Base-by-base conservation (phyloP, 176 grass and related monocot genomes). In the Pontederia crassipes region DNA sequence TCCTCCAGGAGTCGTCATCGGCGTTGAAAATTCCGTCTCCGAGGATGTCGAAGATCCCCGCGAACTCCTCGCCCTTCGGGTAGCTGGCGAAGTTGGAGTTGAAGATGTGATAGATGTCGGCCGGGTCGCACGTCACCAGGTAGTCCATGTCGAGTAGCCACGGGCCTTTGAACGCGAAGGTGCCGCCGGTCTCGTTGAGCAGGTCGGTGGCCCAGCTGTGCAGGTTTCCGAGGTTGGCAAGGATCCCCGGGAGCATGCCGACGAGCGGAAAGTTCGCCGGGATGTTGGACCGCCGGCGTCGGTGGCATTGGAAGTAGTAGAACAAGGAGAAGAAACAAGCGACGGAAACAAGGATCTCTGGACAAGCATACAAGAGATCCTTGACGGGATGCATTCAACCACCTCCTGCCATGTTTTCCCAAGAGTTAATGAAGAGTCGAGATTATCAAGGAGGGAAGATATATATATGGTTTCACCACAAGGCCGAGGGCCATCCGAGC, bases 21-120 rank as follows among this genome's bases (percentile, higher is more conserved):
- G 60, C 15, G 45, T 62, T 62, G 60, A 62, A 62, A 13, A 62
- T 62, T 0, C 60, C 60, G 45, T 46, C 60, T 13, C 60, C 60
- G 60, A 62, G 60, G 60, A 62, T 46, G 45, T 62, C 60, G 4
- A 62, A 40, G 60, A 62, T 48, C 60, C 48, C n/a, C 4, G 14
- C 13, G 15, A 62, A 48, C 45, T 62, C 60, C 40, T 62, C 60
- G 60, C 60, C 60, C 11, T 62, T 62, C 40, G 60, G 60, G 40
- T 62, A 62, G 11, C 17, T 47, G 35, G 60, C n/a, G 60, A 62
- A 46, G 60, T 48, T 17, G 60, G 60, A 10, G 60, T 46, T 62
- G 40, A 62, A 47, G 40, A 62, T 12, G 14, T 62, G 60, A 29
- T 48, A 32, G 15, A 62, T 13, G n/a, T 65, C 50, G 48, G 63